Evolutionary conservation across 2,329 filamentous ascomycete genomes (phyloP).

Genomic region (Colletotrichum sp.): DNA sequence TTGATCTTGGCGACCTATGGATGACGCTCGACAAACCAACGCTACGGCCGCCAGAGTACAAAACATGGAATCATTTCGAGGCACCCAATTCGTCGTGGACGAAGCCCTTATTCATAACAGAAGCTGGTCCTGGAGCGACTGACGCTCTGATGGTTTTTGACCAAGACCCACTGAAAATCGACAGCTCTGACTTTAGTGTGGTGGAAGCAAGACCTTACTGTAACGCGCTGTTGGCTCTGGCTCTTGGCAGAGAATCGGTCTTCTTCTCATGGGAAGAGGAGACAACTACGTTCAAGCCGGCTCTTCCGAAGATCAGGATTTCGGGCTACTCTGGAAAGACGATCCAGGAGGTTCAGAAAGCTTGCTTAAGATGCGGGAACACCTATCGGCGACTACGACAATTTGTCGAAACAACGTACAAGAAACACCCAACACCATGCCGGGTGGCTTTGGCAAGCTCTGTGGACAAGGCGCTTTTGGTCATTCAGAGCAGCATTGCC

Average conservation of each 20-base stretch:
- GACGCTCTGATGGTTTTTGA: slow-evolving; percentile 61
- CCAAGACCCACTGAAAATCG: slow-evolving; percentile 42
- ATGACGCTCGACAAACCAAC: slow-evolving; percentile 37
- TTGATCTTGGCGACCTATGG: slow-evolving; percentile 49
- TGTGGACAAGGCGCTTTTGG: slow-evolving; percentile 50
- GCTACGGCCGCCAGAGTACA: slow-evolving; percentile 47
- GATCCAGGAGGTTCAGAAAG: slow-evolving; percentile 48
- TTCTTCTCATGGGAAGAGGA: slow-evolving; percentile 68
- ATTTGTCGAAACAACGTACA: slow-evolving; percentile 53
- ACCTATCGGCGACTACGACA: slow-evolving; percentile 47
- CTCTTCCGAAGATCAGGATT: slow-evolving; percentile 51
- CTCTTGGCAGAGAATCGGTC: slow-evolving; percentile 73
- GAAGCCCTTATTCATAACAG: slow-evolving; percentile 64
- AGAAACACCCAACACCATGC: slow-evolving; percentile 46
- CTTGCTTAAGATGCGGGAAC: slow-evolving; percentile 53
- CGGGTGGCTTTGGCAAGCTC: slow-evolving; percentile 57
- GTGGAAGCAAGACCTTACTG: slow-evolving; percentile 55
- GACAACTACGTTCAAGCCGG: slow-evolving; percentile 55
- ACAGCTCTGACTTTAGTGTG: slow-evolving; percentile 42
- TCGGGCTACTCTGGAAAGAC: slow-evolving; percentile 60
- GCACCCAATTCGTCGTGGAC: slow-evolving; percentile 40
- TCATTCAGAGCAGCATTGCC: slow-evolving; percentile 54
- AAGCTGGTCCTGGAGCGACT: slow-evolving; percentile 68
- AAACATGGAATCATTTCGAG: slow-evolving; percentile 74
- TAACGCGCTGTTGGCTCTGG: slow-evolving; percentile 66